Percentiles rank a stretch among this genome's conserved stretches.
These are phyloP conservation scores for Astraeus odoratus DNA, from an alignment of 768 basidiomycete genomes.

Conservation along the genomic window DNA sequence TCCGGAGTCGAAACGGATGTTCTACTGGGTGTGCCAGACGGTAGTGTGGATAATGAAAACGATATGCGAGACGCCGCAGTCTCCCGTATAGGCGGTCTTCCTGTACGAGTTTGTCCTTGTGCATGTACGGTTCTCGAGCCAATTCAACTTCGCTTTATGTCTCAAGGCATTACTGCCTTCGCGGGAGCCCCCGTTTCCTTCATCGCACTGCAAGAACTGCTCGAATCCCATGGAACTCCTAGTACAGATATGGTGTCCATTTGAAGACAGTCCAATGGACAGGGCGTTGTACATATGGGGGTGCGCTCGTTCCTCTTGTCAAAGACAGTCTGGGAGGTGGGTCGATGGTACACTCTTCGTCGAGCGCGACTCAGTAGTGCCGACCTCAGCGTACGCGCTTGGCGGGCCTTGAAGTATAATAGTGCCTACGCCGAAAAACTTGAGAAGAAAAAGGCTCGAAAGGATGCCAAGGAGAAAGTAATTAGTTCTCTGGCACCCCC, in stretches of 20 bases:
- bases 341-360: constrained; percentile 15
- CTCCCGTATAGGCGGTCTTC: constrained; percentile 84
- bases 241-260: constrained; percentile 85
- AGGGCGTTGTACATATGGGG: constrained; percentile 83
- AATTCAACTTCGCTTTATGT: constrained; percentile 39
- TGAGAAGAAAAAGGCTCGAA: constrained; percentile 43
- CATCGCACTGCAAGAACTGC: constrained; percentile 69
- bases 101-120: constrained; percentile 62
- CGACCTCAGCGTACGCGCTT: constrained; percentile 63
- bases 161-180: constrained; percentile 68
- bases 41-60: constrained; percentile 44
- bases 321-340: constrained; percentile 72
- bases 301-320: constrained; percentile 64
- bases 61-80: constrained; percentile 75
- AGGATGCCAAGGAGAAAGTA: constrained; percentile 32
- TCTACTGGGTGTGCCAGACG: constrained; percentile 77
- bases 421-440: constrained; percentile 69
- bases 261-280: constrained; percentile 80
- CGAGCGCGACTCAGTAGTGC: constrained; percentile 10
- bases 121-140: constrained; percentile 39
- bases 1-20: constrained; percentile 64
- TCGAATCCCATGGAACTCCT: constrained; percentile 71
- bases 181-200: constrained; percentile 52
- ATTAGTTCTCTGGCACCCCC: constrained; percentile 25
- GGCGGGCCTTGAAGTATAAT: constrained; percentile 70